These are phyloP conservation scores for Adansonia digitata DNA, from an alignment of 345 rosid species.

Conservation along the genomic window DNA sequence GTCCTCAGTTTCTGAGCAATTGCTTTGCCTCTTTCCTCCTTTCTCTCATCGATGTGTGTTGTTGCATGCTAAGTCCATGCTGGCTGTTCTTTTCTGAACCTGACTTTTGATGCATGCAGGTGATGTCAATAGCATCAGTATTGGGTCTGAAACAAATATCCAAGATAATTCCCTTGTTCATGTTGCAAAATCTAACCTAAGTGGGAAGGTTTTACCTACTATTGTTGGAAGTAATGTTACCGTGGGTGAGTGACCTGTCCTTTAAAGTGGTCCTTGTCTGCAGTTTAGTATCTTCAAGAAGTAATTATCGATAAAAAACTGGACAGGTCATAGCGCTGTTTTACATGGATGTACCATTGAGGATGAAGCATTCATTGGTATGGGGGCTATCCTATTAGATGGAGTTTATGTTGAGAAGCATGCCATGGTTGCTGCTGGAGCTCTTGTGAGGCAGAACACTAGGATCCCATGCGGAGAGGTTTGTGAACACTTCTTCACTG, in stretches of 20 bases:
- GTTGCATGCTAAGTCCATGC: not conserved
- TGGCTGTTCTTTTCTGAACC: slow-evolving; percentile 5
- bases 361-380: slow-evolving; percentile 77
- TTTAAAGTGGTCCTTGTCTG: not conserved
- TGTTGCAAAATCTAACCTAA: slow-evolving; percentile 76
- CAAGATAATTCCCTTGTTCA: slow-evolving; percentile 81
- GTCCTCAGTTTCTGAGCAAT: not conserved
- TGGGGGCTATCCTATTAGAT: slow-evolving; percentile 79
- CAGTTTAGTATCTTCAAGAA: slow-evolving; percentile 4
- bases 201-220: slow-evolving; percentile 76
- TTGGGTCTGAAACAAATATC: slow-evolving; percentile 77
- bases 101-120: slow-evolving; percentile 30
- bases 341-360: slow-evolving; percentile 87
- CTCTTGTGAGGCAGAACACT: slow-evolving; percentile 86
- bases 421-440: slow-evolving; percentile 90
- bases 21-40: not conserved
- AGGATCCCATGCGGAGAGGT: slow-evolving; percentile 93
- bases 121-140: slow-evolving; percentile 64
- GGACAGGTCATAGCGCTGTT: slow-evolving; percentile 79
- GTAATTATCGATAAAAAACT: slow-evolving; percentile 8
- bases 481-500: slow-evolving; percentile 12
- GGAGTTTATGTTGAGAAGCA: slow-evolving; percentile 85
- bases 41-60: not conserved
- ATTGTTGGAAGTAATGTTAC: slow-evolving; percentile 78
- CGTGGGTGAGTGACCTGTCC: slow-evolving; percentile 38